Evolutionary conservation across 805 yeast species (phyloP), one percentile per base, ranked within the genome.

Genomic region (Priceomyces haplophilus): DNA sequence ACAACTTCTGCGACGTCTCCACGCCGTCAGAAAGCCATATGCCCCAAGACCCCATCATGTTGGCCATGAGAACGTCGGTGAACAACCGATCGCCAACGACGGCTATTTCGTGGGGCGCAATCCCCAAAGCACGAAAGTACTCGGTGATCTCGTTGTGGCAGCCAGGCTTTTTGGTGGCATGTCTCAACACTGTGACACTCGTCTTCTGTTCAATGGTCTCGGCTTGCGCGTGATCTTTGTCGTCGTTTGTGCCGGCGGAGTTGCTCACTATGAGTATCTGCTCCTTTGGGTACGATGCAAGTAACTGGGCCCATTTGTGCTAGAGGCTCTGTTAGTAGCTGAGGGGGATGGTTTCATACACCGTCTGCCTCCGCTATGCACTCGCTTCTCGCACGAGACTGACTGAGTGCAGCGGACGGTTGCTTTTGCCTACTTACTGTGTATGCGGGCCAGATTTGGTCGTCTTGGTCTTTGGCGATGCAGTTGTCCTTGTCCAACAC

Each of bases 401-500:
- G n/a, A n/a, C n/a, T n/a, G n/a, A n/a, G n/a, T n/a, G n/a, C n/a
- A n/a, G n/a, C n/a, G n/a, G n/a, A n/a, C n/a, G n/a, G n/a, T n/a
- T n/a, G n/a, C n/a, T n/a, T n/a, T n/a, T n/a, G n/a, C n/a, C n/a
- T 48, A 63, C 67, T 55, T 52, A 62, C 66, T 11, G 52, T 50
- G 49, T 89, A 90, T 1, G 67, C 85, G 0, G 86, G 88, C 86
- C 88, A 89, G 1, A 91, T 85, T 45, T 79, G 76, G 46, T 83
- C 85, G 46, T 81, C 85, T 42, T 87, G 85, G 27, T 90, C 90
- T 45, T 78, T 75, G 4, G 99, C 95, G 59, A 93, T 86, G 57
- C 98, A 91, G 61, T 93, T 93, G 64, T 93, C 99, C 60, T 93
- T 93, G 58, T 93, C 99, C 19, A 93, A 69, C 0, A 93, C 91